Evolutionary conservation across 1,284 basidiomycete genomes (phyloP), one percentile per base, ranked within the genome.

Genomic region (Marasmius fiardii): DNA sequence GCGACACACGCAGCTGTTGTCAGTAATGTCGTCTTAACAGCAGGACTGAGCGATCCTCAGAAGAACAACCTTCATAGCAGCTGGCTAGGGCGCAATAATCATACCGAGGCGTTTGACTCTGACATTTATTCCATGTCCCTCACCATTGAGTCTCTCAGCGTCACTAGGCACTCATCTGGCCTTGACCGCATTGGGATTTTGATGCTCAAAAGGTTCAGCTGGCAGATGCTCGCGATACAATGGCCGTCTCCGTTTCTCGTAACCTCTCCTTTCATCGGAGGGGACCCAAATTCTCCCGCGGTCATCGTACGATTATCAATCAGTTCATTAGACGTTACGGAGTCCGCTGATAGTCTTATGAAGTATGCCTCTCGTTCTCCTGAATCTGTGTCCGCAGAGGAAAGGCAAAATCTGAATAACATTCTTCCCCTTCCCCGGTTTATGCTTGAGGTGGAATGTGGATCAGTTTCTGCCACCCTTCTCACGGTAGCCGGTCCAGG

Each of bases 221-320:
- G 82, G 21, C 70, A 80, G 43, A 64, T 73, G 2, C 66, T 88
- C 24, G 65, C 75, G 18, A 79, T 79, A 2, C 80, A 85, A 64
- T 89, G 85, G 85, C 82, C 84, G 8, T 67, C 75, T 28, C 77
- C 79, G 16, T 79, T 78, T 72, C 67, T 85, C 24, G 67, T 70
- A 31, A 68, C 77, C 3, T 72, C 79, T 4, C 67, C 74, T n/a
- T 80, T 81, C 63, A 67, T 85, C 50, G 61, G 64, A n/a, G 81
- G 79, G 31, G 84, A 88, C 63, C 79, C 82, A 3, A 85, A 85
- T 63, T 74, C 78, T 4, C 76, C 87, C 8, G 73, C 85, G 12
- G 53, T 88, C 20, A 78, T 78, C n/a, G 64, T 83, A 20, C 74
- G 77, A 24, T 54, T 79, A 28, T 72, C 69, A n/a, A 54, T 88